These are phyloP conservation scores for Hypoxylon lenormandii DNA, from an alignment of 495 filamentous ascomycete species.

Conservation along the genomic window DNA sequence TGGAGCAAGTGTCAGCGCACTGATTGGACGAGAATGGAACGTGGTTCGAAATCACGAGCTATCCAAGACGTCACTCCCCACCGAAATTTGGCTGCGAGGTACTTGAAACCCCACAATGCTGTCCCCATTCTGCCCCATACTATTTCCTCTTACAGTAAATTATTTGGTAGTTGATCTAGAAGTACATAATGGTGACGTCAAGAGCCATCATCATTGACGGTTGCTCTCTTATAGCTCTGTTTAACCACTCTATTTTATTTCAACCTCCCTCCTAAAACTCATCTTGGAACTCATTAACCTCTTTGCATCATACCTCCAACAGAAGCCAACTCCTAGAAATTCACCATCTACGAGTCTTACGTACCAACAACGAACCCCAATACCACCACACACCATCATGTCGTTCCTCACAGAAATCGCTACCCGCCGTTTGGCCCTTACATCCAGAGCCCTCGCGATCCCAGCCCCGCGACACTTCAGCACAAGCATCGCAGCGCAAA, in stretches of 20 bases:
- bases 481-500: conserved; percentile 55
- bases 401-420: conserved; percentile 61
- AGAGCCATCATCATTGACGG: conserved; percentile 22
- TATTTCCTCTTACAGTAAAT: conserved; percentile 25
- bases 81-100: conserved; percentile 9
- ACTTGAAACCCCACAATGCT: not conserved
- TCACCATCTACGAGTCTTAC: not conserved
- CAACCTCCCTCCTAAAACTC: not conserved
- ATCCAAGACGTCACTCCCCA: conserved; percentile 39
- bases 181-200: conserved; percentile 44
- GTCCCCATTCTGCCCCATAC: no score
- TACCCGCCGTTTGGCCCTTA: conserved; percentile 54
- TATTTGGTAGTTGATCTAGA: conserved; percentile 14
- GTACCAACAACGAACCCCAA: not conserved
- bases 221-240: conserved; percentile 1
- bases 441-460: conserved; percentile 49
- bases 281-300: not conserved
- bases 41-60: not conserved
- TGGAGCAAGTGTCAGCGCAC: not conserved
- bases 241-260: not conserved
- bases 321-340: not conserved
- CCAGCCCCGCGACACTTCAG: conserved; percentile 58
- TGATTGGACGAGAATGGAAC: not conserved
- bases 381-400: conserved; percentile 53
- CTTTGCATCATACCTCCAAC: not conserved